These are phyloP conservation scores for Saccharata proteae DNA, from an alignment of 2,329 filamentous ascomycete genomes.

Conservation along the genomic window DNA sequence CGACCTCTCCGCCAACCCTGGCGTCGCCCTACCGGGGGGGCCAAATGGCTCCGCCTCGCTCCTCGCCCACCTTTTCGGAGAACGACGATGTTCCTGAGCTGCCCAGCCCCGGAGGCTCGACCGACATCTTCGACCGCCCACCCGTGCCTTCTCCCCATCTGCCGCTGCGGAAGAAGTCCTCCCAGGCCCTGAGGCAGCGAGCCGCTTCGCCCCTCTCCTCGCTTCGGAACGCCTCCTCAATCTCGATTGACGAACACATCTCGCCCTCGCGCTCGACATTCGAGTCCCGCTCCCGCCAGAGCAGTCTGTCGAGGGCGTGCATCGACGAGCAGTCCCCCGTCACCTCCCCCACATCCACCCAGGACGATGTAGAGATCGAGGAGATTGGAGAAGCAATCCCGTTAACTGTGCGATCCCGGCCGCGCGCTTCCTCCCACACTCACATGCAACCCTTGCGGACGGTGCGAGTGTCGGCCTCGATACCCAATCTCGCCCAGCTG, in stretches of 20 bases:
- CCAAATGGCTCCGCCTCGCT: too few relatives aligned
- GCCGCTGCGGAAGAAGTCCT: constrained; percentile 24
- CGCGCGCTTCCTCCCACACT: constrained; percentile 17
- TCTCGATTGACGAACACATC: constrained; percentile 10
- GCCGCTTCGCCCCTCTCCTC: constrained; percentile 9
- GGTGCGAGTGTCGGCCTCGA: constrained; percentile 24
- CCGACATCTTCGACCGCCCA: constrained; percentile 6
- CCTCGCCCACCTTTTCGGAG: too few relatives aligned
- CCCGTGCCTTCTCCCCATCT: constrained; percentile 20
- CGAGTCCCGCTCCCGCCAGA: constrained; percentile 15
- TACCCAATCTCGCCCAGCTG: constrained; percentile 23
- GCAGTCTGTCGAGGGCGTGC: constrained; percentile 5
- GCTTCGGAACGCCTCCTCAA: constrained; percentile 5
- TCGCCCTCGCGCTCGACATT: constrained; percentile 16
- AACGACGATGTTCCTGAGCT: too few relatives aligned
- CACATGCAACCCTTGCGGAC: constrained; percentile 4
- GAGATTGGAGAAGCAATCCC: constrained; percentile 4
- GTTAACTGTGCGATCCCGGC: constrained; percentile 2
- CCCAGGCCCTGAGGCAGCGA: constrained; percentile 15
- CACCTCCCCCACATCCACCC: constrained; percentile 5
- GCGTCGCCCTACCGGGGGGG: too few relatives aligned
- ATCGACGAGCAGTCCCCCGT: constrained; percentile 9
- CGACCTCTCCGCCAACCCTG: too few relatives aligned
- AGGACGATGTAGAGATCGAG: constrained; percentile 4
- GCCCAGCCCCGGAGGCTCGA: constrained; percentile 5